Percentiles rank a stretch among this genome's conserved stretches.
Conservation (phyloP, 495 filamentous ascomycete genomes). For the Aspergillus cavernicola region DNA sequence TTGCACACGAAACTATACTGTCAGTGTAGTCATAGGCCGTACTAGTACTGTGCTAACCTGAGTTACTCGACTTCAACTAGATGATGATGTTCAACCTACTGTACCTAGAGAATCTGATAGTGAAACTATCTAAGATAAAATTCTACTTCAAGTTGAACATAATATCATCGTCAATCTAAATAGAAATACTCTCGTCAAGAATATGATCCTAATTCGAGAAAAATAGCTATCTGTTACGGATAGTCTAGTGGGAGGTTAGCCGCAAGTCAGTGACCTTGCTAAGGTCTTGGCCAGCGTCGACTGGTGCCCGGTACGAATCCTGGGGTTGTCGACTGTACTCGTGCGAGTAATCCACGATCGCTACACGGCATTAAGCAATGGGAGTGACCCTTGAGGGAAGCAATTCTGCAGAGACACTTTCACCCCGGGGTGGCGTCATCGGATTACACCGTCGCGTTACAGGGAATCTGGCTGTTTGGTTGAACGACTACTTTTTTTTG, state of each 20-base stretch:
- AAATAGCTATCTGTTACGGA: slow-evolving; percentile 43
- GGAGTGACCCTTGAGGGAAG: slow-evolving; percentile 61
- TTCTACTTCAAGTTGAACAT: too few relatives aligned
- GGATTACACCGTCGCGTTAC: slow-evolving; percentile 53
- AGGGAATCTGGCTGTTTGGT: slow-evolving; percentile 41
- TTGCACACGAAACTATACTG: not conserved
- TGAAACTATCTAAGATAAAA: too few relatives aligned
- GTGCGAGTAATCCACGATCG: slow-evolving; percentile 57
- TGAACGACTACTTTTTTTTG: slow-evolving; percentile 33
- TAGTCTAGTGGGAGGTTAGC: slow-evolving; percentile 45
- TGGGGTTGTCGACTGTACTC: slow-evolving; percentile 55
- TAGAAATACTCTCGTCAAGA: too few relatives aligned
- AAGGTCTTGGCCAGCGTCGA: slow-evolving; percentile 38
- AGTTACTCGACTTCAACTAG: too few relatives aligned
- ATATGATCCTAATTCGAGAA: too few relatives aligned
- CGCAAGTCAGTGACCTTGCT: slow-evolving; percentile 43
- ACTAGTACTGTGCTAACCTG: too few relatives aligned
- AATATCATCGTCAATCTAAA: too few relatives aligned
- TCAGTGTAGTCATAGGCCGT: too few relatives aligned
- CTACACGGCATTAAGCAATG: slow-evolving; percentile 58
- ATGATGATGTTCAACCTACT: too few relatives aligned
- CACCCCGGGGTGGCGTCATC: slow-evolving; percentile 58
- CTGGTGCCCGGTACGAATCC: slow-evolving; percentile 61
- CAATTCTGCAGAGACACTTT: slow-evolving; percentile 62
- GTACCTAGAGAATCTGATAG: too few relatives aligned